Evolutionary conservation across 305 asterid species (phyloP), one percentile per base, ranked within the genome.

Genomic region (Salvia sclarea): DNA sequence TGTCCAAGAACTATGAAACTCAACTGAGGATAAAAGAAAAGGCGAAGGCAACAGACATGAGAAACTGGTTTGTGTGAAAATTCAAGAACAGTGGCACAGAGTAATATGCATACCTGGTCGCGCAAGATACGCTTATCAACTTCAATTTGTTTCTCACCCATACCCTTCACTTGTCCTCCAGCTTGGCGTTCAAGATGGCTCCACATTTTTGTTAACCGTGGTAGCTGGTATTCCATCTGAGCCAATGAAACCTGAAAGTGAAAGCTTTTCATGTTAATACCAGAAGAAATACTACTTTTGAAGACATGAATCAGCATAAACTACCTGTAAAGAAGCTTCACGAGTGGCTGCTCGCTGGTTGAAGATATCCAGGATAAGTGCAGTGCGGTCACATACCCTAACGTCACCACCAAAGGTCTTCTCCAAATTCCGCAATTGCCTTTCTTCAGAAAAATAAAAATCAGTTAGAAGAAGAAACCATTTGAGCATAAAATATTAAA

Each of bases 141-240:
- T 86, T 92, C 98, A 71, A 92, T 92, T 76, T 92, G 98, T 75
- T 92, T 92, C 86, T 92, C 98, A 73, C 98, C 98, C 98, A 92
- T 92, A 85, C 98, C 98, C 86, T 92, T 92, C 90, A 92, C 98
- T 78, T 90, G 87, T 44, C 98, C 98, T 80, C 98, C 98, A 80
- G 97, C 78, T 83, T 90, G 98, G 49, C 98, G 93, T 84, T 92
- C 98, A 75, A 92, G 97, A 64, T 92, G 98, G 59, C 84, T 74
- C 98, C 98, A 92, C 98, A 92, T 90, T 82, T 77, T 87, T 58
- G 98, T 92, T 71, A 90, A 75, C 54, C 98, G 86, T 20, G 98
- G 97, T 56, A 92, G 79, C 45, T 90, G 98, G 80, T 92, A 92
- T 71, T 90, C 97, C 98, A 92, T 90, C 80, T 90, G 97, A 67